A percentile compares a stretch with the other conserved stretches of the same genome.
Conservation (phyloP, 345 rosid genomes). For the Salix dunnii region DNA sequence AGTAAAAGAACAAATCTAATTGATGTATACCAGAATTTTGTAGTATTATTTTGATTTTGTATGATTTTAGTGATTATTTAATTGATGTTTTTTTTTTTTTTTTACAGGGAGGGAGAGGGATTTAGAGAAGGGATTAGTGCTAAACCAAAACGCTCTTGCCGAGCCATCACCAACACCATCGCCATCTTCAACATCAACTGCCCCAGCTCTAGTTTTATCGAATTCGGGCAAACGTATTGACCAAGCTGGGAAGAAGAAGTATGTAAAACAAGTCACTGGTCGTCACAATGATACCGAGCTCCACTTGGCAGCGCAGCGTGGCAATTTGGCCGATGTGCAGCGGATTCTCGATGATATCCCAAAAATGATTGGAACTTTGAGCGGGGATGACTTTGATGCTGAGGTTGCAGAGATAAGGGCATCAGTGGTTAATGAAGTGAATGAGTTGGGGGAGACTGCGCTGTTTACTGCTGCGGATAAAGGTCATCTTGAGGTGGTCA, state of each 20-base stretch:
- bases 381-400: slow-evolving; percentile 64
- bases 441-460: slow-evolving; percentile 90
- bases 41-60: background rate
- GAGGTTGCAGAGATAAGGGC: slow-evolving; percentile 84
- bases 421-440: slow-evolving; percentile 81
- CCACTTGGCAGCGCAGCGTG: slow-evolving; percentile 82
- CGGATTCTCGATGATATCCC: slow-evolving; percentile 75
- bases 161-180: slow-evolving; percentile 73
- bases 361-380: slow-evolving; percentile 62
- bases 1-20: background rate
- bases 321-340: slow-evolving; percentile 66
- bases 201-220: slow-evolving; percentile 78
- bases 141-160: slow-evolving; percentile 34
- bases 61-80: background rate
- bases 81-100: slow-evolving; percentile 15
- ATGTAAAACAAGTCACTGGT: slow-evolving; percentile 91
- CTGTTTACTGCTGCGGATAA: slow-evolving; percentile 83
- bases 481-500: slow-evolving; percentile 85
- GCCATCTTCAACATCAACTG: slow-evolving; percentile 65
- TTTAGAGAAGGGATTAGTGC: slow-evolving; percentile 57
- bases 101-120: slow-evolving; percentile 56
- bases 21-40: background rate
- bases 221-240: slow-evolving; percentile 87
- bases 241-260: slow-evolving; percentile 84
- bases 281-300: slow-evolving; percentile 89